Conservation (phyloP, 345 rosid genomes). For the Melaleuca alternifolia region DNA sequence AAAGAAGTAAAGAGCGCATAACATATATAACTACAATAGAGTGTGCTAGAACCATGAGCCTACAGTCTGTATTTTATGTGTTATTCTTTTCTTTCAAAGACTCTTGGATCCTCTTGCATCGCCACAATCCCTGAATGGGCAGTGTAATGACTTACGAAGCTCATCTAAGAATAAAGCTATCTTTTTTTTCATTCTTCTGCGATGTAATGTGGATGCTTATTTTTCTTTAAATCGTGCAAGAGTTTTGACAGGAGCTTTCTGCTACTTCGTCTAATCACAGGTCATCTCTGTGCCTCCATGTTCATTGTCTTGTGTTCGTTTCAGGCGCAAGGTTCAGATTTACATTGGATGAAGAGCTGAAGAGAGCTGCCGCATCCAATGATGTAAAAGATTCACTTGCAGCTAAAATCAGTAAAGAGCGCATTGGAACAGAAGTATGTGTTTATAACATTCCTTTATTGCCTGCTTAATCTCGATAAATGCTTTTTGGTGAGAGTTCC, state of each 20-base stretch:
- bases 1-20: background rate
- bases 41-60: background rate
- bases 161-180: background rate
- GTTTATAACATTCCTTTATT: background rate
- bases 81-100: background rate
- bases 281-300: background rate
- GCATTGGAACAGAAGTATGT: conserved; percentile 82
- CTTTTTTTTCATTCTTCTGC: background rate
- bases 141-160: background rate
- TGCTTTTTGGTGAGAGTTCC: background rate
- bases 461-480: background rate
- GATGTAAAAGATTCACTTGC: conserved; percentile 81
- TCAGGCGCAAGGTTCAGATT: conserved; percentile 87
- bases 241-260: background rate
- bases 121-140: background rate
- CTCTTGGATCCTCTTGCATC: background rate
- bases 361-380: conserved; percentile 59
- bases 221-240: background rate
- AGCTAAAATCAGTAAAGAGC: conserved; percentile 86
- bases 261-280: background rate
- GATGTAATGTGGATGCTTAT: background rate
- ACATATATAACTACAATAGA: background rate
- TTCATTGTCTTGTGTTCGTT: conserved; percentile 4
- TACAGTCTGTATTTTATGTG: background rate
- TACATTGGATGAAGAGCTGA: conserved; percentile 60